A percentile compares a stretch with the other conserved stretches of the same genome.
phyloP scores from a whole-genome alignment of 441 rosid species.

The Pelargonium australe region DNA sequence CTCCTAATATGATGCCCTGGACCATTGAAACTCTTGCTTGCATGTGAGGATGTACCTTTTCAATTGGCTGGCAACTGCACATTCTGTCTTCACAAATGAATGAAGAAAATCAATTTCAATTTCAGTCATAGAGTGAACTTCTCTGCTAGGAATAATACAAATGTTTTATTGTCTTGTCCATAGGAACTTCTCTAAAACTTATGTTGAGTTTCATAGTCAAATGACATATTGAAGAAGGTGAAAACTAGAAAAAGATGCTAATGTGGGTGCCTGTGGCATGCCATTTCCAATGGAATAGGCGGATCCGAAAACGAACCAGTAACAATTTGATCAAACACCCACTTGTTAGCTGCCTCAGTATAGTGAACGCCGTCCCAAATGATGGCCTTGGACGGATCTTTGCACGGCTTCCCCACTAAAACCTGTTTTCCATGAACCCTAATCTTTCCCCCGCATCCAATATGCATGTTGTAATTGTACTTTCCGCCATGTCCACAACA shows the following conservation, averaged over 20 bases:
- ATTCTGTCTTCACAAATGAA: too few species aligned
- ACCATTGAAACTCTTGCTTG: background rate
- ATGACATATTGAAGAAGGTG: too few species aligned
- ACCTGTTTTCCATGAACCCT: slow-evolving; percentile 39
- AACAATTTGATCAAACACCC: slow-evolving; percentile 42
- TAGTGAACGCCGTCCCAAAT: slow-evolving; percentile 83
- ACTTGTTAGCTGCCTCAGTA: slow-evolving; percentile 61
- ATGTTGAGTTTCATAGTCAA: background rate
- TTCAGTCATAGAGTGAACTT: too few species aligned
- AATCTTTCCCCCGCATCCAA: slow-evolving; percentile 52
- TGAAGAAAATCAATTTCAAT: too few species aligned
- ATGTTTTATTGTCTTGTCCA: too few species aligned
- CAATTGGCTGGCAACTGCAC: too few species aligned
- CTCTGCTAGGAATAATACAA: too few species aligned
- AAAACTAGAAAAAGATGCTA: too few species aligned
- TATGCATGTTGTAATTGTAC: slow-evolving; percentile 48
- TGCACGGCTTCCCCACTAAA: slow-evolving; percentile 43
- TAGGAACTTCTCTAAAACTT: background rate
- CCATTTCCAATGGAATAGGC: slow-evolving; percentile 33
- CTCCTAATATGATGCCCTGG: too few species aligned
- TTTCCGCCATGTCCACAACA: slow-evolving; percentile 94
- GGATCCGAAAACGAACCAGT: slow-evolving; percentile 44
- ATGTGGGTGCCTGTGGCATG: slow-evolving; percentile 30
- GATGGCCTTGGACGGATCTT: slow-evolving; percentile 43
- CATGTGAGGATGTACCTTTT: background rate